Conservation (phyloP, 148 eudicot genomes). For the Rheum nobile region DNA sequence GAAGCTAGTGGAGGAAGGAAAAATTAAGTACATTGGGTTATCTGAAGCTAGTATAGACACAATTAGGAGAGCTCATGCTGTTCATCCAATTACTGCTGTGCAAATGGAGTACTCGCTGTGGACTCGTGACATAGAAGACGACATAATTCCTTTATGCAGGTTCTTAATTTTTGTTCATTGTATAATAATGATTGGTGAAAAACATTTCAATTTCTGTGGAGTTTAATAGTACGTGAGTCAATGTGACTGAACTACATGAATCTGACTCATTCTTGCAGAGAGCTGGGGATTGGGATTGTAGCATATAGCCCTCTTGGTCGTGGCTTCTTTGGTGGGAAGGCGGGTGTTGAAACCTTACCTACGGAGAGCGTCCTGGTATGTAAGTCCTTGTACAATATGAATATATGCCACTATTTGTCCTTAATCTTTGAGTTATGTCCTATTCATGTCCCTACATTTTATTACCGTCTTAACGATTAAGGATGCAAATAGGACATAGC, state of each 20-base stretch:
- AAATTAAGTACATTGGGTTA: slow-evolving; percentile 37
- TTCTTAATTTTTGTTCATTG: neutral
- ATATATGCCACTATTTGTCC: neutral
- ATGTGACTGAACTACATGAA: too few relatives aligned
- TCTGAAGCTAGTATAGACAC: slow-evolving; percentile 39
- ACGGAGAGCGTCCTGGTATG: slow-evolving; percentile 19
- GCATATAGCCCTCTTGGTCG: slow-evolving; percentile 33
- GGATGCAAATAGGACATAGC: neutral
- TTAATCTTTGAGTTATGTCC: neutral
- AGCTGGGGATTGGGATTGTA: slow-evolving; percentile 35
- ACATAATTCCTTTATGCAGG: slow-evolving; percentile 39
- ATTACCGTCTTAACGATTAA: too few relatives aligned
- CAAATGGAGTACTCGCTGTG: slow-evolving; percentile 45
- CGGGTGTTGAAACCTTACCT: slow-evolving; percentile 15
- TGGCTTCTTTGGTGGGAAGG: slow-evolving; percentile 23
- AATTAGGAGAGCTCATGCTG: slow-evolving; percentile 35
- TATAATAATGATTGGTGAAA: neutral
- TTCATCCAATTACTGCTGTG: slow-evolving; percentile 42
- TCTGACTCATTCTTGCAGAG: slow-evolving; percentile 18
- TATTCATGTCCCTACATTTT: neutral
- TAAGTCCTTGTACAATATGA: neutral
- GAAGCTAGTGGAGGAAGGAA: slow-evolving; percentile 49
- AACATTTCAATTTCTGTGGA: neutral
- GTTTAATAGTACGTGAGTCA: neutral
- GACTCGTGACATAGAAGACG: slow-evolving; percentile 36